Evolutionary conservation across 306 rosid species (phyloP).

Genomic region (Rubus parviflorus): DNA sequence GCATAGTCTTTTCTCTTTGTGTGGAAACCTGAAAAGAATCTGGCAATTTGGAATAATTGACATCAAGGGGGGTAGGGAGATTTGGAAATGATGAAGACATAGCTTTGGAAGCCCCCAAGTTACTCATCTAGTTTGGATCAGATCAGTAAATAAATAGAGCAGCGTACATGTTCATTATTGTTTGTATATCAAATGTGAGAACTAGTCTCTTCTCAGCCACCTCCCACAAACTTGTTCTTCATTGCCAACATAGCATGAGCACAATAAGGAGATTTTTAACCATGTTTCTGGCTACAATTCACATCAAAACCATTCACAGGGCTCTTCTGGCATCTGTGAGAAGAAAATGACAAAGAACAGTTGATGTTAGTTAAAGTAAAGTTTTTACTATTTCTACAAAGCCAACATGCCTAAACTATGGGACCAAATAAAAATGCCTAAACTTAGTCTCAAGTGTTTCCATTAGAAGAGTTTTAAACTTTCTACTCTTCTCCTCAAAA

Average conservation of each 20-base stretch:
- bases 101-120: slow-evolving; percentile 42
- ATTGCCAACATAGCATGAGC: slow-evolving; percentile 21
- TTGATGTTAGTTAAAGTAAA: not conserved
- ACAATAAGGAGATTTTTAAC: not conserved
- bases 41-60: slow-evolving; percentile 41
- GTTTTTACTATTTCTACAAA: not conserved
- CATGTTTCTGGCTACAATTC: not conserved
- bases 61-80: slow-evolving; percentile 41
- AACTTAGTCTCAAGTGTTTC: not conserved
- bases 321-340: not conserved
- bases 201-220: slow-evolving; percentile 18
- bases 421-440: not conserved
- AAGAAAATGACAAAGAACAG: slow-evolving; percentile 18
- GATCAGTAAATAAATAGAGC: slow-evolving; percentile 53
- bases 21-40: slow-evolving; percentile 55
- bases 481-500: not conserved
- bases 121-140: slow-evolving; percentile 51
- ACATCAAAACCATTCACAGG: slow-evolving; percentile 3
- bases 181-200: slow-evolving; percentile 5
- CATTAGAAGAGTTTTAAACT: not conserved
- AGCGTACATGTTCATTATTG: slow-evolving; percentile 26
- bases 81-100: slow-evolving; percentile 56
- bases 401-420: not conserved
- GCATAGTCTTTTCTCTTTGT: slow-evolving; percentile 35
- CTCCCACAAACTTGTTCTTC: slow-evolving; percentile 18